Evolutionary conservation across 2,329 filamentous ascomycete species (phyloP).

Genomic region (Colletotrichum melonis): DNA sequence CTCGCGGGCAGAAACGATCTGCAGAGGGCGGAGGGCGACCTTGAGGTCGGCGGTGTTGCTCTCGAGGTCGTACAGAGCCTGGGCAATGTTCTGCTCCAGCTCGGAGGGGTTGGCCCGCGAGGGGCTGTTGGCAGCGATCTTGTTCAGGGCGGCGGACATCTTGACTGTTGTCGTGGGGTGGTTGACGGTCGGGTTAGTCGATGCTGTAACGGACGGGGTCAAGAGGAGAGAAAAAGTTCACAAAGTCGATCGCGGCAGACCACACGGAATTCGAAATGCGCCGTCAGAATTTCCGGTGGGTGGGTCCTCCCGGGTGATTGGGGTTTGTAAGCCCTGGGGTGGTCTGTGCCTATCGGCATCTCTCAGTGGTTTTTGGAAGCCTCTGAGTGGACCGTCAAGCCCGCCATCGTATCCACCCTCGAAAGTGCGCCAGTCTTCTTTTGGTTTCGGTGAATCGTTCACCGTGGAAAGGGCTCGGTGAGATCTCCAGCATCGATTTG

Average conservation of each 20-base stretch:
- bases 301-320: conserved; percentile 30
- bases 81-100: conserved; percentile 96
- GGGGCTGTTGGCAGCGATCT: conserved; percentile 97
- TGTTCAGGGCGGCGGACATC: conserved; percentile 86
- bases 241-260: not conserved
- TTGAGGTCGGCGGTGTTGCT: conserved; percentile 99
- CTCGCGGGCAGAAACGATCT: conserved; percentile 99
- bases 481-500: not conserved
- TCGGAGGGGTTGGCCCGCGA: conserved; percentile 96
- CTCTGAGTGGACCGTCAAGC: not conserved
- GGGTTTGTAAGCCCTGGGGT: conserved; percentile 39
- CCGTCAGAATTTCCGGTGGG: not conserved
- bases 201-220: conserved; percentile 34
- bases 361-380: not conserved
- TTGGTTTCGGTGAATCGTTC: not conserved
- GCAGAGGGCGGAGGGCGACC: conserved; percentile 93
- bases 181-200: conserved; percentile 33
- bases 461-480: not conserved
- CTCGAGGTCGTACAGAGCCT: conserved; percentile 98
- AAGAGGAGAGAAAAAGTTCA: not conserved
- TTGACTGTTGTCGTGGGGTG: conserved; percentile 56
- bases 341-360: not conserved
- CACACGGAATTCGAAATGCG: not conserved
- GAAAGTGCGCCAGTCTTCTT: not conserved
- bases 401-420: not conserved